Evolutionary conservation across 2,329 filamentous ascomycete genomes (phyloP), one percentile per base, ranked within the genome.

Genomic region (Ophiostoma piceae): DNA sequence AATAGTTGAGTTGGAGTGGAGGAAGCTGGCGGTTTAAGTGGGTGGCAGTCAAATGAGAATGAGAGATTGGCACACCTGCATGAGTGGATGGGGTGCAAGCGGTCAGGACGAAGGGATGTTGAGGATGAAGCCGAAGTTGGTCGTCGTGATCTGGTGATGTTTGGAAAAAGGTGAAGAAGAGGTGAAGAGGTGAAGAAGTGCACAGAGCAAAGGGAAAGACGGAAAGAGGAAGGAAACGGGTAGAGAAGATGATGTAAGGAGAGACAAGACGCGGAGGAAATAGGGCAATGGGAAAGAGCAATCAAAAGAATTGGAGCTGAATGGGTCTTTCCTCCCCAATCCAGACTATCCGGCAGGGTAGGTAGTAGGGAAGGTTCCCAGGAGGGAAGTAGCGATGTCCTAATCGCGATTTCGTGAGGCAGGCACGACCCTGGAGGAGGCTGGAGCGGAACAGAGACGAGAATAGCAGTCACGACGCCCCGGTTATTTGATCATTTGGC

Each of bases 1-100:
- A n/a, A 22, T n/a, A 65, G 62, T 65, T 4, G 19, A 37, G 35
- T 37, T 37, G 16, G 32, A 14, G 35, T 65, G 62, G 32, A 65
- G 35, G 66, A 22, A 14, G 62, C 29, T n/a, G n/a, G 57, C 12
- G 12, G 57, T 62, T 62, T 29, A 62, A 68, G 67, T 62, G 68
- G 62, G 54, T 41, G 68, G 51, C 29, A 39, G 39, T 54, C 39
- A 66, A 47, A 60, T 35, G 39, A 66, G 39, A 68, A 70, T 43
- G 66, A 66, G 43, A 70, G 67, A 57, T 57, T 70, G 66, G 60
- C 69, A 68, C 35, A 41, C 69, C 65, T 70, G 66, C 69, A 68
- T 70, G 54, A 66, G 66, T 39, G 8, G 37, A 51, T 51, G 65
- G 64, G 47, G 51, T 69, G 70, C 68, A 69, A 62, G 71, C 70